Conservation (phyloP, 192 early-diverging fungal genomes). For the Anaeromyces robustus region DNA sequence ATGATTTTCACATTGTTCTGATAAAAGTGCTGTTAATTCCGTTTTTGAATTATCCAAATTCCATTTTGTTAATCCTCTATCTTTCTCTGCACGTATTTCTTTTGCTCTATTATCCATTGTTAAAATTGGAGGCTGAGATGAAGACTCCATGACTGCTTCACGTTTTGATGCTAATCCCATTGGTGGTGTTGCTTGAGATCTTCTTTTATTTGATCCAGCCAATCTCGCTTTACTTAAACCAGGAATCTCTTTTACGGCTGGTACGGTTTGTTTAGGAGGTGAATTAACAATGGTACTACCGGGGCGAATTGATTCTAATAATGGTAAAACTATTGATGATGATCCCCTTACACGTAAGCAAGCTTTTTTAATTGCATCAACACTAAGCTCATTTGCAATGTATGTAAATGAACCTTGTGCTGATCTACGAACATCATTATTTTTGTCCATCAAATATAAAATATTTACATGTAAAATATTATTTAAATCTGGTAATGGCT, state of each 20-base stretch:
- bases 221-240: neutral
- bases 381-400: slow-evolving; percentile 15
- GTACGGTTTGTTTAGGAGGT: neutral
- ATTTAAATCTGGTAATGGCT: slow-evolving; percentile 38
- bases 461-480: slow-evolving; percentile 53
- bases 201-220: slow-evolving; percentile 7
- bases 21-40: slow-evolving; percentile 44
- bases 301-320: neutral
- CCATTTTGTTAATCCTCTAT: slow-evolving; percentile 52
- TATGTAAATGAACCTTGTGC: slow-evolving; percentile 54
- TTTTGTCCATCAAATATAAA: slow-evolving; percentile 74
- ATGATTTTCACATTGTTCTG: slow-evolving; percentile 41
- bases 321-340: neutral
- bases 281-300: neutral
- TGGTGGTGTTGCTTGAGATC: slow-evolving; percentile 10
- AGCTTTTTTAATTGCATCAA: neutral
- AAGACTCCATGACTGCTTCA: neutral
- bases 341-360: neutral
- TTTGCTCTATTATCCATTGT: slow-evolving; percentile 49
- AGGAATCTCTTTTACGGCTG: neutral
- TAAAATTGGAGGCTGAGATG: slow-evolving; percentile 29
- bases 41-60: slow-evolving; percentile 45
- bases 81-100: slow-evolving; percentile 49
- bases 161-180: slow-evolving; percentile 4
- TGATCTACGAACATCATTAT: slow-evolving; percentile 73